These are phyloP conservation scores for Aspergillus fumigatus DNA, from an alignment of 2,329 filamentous ascomycete species.

Conservation along the genomic window DNA sequence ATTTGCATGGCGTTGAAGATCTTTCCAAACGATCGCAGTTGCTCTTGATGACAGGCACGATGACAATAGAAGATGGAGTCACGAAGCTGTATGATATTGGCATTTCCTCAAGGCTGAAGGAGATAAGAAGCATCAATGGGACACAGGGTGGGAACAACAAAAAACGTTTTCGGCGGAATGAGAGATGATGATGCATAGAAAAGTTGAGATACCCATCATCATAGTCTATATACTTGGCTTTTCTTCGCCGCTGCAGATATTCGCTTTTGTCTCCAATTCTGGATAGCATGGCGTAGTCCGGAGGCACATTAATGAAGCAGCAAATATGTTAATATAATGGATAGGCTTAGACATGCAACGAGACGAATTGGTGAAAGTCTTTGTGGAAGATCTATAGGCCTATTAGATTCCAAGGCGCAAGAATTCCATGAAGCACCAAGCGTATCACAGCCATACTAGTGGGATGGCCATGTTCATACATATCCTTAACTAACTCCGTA, in stretches of 20 bases:
- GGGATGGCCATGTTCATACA: too few species aligned
- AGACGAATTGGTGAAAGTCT: background rate
- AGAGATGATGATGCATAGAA: background rate
- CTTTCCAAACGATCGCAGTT: background rate
- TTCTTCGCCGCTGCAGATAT: background rate
- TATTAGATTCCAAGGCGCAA: background rate
- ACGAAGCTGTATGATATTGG: background rate
- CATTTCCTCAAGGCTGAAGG: background rate
- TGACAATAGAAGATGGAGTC: background rate
- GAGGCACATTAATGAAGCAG: background rate
- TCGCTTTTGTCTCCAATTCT: background rate
- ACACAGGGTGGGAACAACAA: background rate
- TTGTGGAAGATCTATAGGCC: background rate
- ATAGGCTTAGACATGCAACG: background rate
- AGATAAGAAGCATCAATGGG: background rate
- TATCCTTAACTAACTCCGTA: too few species aligned
- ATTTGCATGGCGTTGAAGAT: background rate
- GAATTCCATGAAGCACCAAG: too few species aligned
- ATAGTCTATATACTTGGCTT: slow-evolving; percentile 9
- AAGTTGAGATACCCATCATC: slow-evolving; percentile 15
- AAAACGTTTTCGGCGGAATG: background rate
- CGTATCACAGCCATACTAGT: background rate
- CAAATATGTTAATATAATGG: background rate
- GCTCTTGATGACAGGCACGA: background rate
- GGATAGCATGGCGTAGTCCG: background rate